Percentiles rank a stretch among this genome's conserved stretches.
Evolutionary conservation across 2,329 filamentous ascomycete genomes (phyloP).

Genomic region (Trichoderma pleuroti): DNA sequence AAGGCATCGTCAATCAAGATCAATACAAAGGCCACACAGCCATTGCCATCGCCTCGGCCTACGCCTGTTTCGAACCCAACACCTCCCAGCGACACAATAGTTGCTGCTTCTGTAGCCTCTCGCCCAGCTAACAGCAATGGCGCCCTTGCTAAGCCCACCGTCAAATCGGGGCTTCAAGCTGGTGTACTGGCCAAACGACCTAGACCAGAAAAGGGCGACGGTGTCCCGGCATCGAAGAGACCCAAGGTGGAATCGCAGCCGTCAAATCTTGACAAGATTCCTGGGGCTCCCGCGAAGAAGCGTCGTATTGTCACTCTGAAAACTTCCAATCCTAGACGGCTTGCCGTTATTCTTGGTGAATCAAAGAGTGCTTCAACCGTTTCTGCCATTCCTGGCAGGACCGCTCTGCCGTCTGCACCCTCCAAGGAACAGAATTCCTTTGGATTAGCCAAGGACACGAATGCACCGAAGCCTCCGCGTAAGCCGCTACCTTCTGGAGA

Average conservation of each 20-base stretch:
- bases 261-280: slow-evolving; percentile 21
- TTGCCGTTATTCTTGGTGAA: slow-evolving; percentile 35
- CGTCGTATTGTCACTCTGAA: slow-evolving; percentile 38
- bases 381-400: slow-evolving; percentile 26
- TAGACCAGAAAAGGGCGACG: slow-evolving; percentile 37
- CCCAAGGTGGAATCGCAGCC: slow-evolving; percentile 35
- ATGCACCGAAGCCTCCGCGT: slow-evolving; percentile 34
- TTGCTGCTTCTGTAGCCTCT: slow-evolving; percentile 26
- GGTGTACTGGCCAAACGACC: slow-evolving; percentile 33
- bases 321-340: slow-evolving; percentile 33
- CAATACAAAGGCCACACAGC: slow-evolving; percentile 21
- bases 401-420: slow-evolving; percentile 33
- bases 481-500: slow-evolving; percentile 29
- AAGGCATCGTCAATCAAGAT: slow-evolving; percentile 39
- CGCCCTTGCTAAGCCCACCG: slow-evolving; percentile 9
- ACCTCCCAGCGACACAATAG: slow-evolving; percentile 28
- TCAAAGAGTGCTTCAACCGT: slow-evolving; percentile 18
- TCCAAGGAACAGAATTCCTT: slow-evolving; percentile 28
- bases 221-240: slow-evolving; percentile 37
- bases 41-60: not conserved
- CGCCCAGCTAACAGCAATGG: slow-evolving; percentile 25
- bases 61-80: not conserved
- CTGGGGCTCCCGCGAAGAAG: slow-evolving; percentile 26
- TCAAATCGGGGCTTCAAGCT: slow-evolving; percentile 5
- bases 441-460: slow-evolving; percentile 28